phyloP scores from a whole-genome alignment of 495 filamentous ascomycete species.

The Monascus purpureus region DNA sequence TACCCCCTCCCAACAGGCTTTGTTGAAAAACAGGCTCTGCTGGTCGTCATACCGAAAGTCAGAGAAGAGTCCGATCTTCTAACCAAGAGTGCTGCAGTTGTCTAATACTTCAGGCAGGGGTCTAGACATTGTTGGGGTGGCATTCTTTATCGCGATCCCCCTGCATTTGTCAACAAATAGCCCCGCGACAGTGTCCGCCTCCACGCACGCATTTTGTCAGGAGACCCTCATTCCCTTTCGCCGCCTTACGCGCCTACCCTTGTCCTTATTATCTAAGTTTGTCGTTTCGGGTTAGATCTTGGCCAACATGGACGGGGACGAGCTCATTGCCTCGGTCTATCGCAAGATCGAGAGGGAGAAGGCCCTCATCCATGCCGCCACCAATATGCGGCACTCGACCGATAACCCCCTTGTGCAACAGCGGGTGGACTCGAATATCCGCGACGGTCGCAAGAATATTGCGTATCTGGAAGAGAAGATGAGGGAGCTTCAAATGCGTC shows the following conservation, averaged over 20 bases:
- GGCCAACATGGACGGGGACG: conserved; percentile 45
- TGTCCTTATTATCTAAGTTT: too few species aligned
- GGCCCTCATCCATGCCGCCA: conserved; percentile 85
- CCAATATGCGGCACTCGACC: conserved; percentile 87
- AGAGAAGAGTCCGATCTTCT: too few species aligned
- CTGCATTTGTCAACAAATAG: conserved; percentile 26
- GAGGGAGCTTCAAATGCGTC: conserved; percentile 73
- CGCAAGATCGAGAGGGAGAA: conserved; percentile 98
- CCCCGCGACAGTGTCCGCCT: conserved; percentile 17
- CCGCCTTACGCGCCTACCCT: too few species aligned
- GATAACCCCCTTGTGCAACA: conserved; percentile 82
- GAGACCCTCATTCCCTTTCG: conserved; percentile 1
- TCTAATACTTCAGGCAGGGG: too few species aligned
- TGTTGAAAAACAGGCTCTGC: too few species aligned
- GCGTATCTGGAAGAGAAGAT: conserved; percentile 86
- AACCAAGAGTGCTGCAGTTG: too few species aligned
- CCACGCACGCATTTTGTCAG: conserved; percentile 3
- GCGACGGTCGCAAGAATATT: conserved; percentile 84
- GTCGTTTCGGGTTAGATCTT: too few species aligned
- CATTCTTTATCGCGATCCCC: conserved; percentile 4
- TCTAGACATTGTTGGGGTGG: neutral
- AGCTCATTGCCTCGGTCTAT: conserved; percentile 73
- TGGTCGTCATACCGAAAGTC: too few species aligned
- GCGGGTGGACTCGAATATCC: conserved; percentile 79
- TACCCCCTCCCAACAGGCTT: too few species aligned